A percentile compares a stretch with the other conserved stretches of the same genome.
phyloP scores from a whole-genome alignment of 2,329 filamentous ascomycete genomes.

The Dactylellina sp. region DNA sequence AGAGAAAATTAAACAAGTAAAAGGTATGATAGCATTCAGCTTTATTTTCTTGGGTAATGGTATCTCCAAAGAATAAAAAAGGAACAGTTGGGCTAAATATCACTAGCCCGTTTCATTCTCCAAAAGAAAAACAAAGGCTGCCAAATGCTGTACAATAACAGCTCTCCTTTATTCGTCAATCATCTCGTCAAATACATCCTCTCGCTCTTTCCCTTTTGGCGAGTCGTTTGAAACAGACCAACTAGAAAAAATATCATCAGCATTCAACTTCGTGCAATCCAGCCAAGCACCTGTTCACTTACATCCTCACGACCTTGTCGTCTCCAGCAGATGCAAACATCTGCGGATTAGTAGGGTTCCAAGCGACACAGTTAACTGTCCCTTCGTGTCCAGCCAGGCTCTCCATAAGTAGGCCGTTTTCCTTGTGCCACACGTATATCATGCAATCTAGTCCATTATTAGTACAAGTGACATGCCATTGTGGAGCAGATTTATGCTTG shows the following conservation, averaged over 20 bases:
- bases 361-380: conserved; percentile 85
- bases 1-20: no score
- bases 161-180: conserved; percentile 32
- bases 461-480: conserved; percentile 24
- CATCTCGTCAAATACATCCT: conserved; percentile 49
- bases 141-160: not conserved
- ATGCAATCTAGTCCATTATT: conserved; percentile 67
- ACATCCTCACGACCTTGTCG: conserved; percentile 87
- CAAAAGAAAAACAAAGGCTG: no score
- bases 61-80: not conserved
- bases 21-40: not conserved
- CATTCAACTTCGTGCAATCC: not conserved
- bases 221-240: conserved; percentile 45
- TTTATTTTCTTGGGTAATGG: not conserved
- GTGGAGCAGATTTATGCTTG: no score
- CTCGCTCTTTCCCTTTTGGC: conserved; percentile 45
- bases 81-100: no score
- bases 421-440: conserved; percentile 91
- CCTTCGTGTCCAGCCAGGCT: conserved; percentile 80
- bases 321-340: conserved; percentile 94
- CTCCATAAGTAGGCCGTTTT: conserved; percentile 79
- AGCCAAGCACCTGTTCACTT: conserved; percentile 64
- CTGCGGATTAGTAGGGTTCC: conserved; percentile 84
- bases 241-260: conserved; percentile 25
- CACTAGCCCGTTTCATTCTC: no score